Conservation (phyloP, 1,139 yeast species). For the Hemisphaericaspora subhashii region DNA sequence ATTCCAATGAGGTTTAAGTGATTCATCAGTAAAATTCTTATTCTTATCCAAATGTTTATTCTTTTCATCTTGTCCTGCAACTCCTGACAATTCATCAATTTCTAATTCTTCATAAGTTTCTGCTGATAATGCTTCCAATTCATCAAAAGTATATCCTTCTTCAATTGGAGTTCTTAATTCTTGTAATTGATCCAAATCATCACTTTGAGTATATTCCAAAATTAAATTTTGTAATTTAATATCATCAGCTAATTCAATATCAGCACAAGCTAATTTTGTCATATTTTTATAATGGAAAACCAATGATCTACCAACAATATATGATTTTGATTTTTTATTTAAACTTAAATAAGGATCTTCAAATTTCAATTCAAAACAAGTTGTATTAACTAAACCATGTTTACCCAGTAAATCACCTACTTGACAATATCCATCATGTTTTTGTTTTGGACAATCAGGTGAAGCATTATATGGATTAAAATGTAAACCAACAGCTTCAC, state of each 20-base stretch:
- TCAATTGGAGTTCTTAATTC: constrained; percentile 20
- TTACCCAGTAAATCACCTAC: constrained; percentile 66
- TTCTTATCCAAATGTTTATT: too few species aligned
- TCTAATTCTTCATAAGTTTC: constrained; percentile 16
- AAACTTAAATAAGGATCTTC: constrained; percentile 56
- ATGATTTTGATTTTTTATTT: constrained; percentile 45
- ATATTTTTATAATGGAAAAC: constrained; percentile 52
- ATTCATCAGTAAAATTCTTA: constrained; percentile 3
- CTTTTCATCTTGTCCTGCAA: neutral
- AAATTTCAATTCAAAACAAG: constrained; percentile 54
- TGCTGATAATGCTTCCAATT: constrained; percentile 18
- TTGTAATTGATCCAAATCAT: constrained; percentile 22
- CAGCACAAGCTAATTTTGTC: constrained; percentile 59
- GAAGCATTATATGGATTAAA: constrained; percentile 56
- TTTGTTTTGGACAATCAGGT: constrained; percentile 42
- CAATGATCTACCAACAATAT: constrained; percentile 52
- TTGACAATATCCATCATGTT: constrained; percentile 53
- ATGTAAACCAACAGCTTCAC: constrained; percentile 51
- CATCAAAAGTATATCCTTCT: constrained; percentile 17
- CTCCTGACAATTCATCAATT: constrained; percentile 4
- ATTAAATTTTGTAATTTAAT: constrained; percentile 26
- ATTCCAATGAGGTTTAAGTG: constrained; percentile 7
- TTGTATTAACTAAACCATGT: constrained; percentile 57
- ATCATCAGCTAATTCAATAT: constrained; percentile 39
- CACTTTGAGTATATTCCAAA: constrained; percentile 22